Evolutionary conservation across 2,329 filamentous ascomycete species (phyloP).

Genomic region (Gnomoniopsis smithogilvyi): DNA sequence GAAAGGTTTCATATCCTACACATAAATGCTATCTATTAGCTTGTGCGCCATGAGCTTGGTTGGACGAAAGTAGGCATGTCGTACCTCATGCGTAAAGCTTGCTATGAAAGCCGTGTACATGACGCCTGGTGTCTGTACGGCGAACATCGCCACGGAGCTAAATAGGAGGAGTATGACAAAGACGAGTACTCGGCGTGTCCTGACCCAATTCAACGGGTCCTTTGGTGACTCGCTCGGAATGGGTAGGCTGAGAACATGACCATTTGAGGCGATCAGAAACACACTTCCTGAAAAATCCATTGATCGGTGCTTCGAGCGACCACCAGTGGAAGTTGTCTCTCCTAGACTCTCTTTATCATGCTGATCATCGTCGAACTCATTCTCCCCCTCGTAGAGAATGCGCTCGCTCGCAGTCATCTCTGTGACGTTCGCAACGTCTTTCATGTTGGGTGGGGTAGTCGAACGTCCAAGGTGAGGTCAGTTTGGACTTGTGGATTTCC

Average conservation of each 20-base stretch:
- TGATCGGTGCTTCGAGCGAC: conserved; percentile 12
- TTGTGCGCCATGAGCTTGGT: not conserved
- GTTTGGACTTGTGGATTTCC: no score
- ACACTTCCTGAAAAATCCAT: conserved; percentile 25
- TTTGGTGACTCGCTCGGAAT: conserved; percentile 28
- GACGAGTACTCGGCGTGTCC: conserved; percentile 19
- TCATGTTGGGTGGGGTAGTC: not conserved
- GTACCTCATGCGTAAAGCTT: conserved; percentile 23
- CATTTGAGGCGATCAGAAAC: conserved; percentile 30
- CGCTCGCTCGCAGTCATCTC: conserved; percentile 10
- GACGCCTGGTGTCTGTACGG: conserved; percentile 23
- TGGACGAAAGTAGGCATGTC: not conserved
- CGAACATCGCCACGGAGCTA: conserved; percentile 21
- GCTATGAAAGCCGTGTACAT: conserved; percentile 19
- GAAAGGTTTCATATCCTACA: conserved; percentile 26
- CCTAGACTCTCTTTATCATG: not conserved
- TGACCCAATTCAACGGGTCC: conserved; percentile 29
- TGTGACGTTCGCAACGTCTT: not conserved
- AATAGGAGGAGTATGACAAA: conserved; percentile 20
- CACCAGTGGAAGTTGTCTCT: conserved; percentile 5
- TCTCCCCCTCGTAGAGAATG: conserved; percentile 9
- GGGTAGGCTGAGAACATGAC: conserved; percentile 27
- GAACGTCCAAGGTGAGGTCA: not conserved
- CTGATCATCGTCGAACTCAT: not conserved
- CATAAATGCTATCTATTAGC: not conserved